Percentiles rank a stretch among this genome's conserved stretches.
Evolutionary conservation across 305 asterid genomes (phyloP).

Genomic region (Rubia tinctorum): DNA sequence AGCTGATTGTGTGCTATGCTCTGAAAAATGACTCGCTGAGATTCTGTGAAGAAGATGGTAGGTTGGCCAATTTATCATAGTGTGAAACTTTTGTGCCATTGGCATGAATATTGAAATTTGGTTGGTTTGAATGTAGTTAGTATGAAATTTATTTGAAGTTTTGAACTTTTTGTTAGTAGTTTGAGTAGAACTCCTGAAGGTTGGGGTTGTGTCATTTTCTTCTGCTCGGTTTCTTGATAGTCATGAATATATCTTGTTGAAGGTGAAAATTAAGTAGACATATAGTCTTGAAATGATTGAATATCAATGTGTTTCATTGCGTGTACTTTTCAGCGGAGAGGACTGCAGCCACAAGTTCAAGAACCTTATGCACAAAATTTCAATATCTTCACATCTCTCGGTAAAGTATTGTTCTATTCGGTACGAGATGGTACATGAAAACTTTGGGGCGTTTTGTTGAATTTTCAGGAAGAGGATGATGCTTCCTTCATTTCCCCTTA

Average conservation of each 20-base stretch:
- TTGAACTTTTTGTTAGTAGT: too few relatives aligned
- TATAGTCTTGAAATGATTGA: too few relatives aligned
- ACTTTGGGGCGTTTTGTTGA: neutral
- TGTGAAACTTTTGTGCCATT: neutral
- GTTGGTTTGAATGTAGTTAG: neutral
- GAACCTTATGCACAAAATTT: conserved; percentile 80
- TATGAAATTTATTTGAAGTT: too few relatives aligned
- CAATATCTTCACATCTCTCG: conserved; percentile 56
- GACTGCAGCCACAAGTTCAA: conserved; percentile 96
- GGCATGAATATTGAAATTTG: neutral
- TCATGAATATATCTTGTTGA: neutral
- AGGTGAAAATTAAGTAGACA: neutral
- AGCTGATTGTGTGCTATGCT: neutral
- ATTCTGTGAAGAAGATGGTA: neutral
- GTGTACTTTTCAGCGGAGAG: conserved; percentile 61
- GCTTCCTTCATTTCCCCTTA: neutral
- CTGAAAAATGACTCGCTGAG: neutral
- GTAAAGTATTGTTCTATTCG: conserved; percentile 87
- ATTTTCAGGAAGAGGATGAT: neutral
- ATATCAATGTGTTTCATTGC: neutral
- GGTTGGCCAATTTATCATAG: too few relatives aligned
- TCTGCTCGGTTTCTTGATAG: neutral
- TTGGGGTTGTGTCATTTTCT: neutral
- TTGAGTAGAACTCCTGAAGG: neutral
- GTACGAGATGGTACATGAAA: conserved; percentile 37